phyloP scores from a whole-genome alignment of 169 alveolate species.

The Cyclospora cayetanensis region DNA sequence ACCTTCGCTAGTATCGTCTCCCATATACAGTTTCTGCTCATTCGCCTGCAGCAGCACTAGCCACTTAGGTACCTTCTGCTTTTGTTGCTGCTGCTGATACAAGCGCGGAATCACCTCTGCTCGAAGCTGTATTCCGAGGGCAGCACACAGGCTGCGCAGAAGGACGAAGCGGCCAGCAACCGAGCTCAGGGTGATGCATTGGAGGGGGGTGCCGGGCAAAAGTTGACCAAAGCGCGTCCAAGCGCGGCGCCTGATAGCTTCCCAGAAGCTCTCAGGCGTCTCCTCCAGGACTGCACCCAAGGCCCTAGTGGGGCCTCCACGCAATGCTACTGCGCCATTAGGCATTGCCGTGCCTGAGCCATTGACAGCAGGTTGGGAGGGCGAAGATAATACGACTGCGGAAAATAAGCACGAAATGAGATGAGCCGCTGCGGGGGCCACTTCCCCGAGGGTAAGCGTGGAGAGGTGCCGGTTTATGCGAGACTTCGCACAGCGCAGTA shows the following conservation, averaged over 20 bases:
- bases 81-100: not conserved
- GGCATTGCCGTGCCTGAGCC: not conserved
- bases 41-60: not conserved
- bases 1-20: not conserved
- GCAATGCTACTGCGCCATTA: not conserved
- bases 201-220: not conserved
- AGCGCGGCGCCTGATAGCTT: not conserved
- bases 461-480: not conserved
- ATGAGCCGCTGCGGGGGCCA: not conserved
- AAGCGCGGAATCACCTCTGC: not conserved
- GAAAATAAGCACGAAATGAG: not conserved
- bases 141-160: not conserved
- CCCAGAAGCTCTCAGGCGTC: not conserved
- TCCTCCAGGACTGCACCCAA: not conserved
- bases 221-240: not conserved
- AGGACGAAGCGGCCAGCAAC: not conserved
- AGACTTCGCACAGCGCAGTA: not conserved
- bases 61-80: constrained; percentile 5
- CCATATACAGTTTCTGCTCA: not conserved
- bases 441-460: not conserved
- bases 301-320: not conserved
- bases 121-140: not conserved
- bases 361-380: not conserved
- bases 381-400: too few relatives aligned
- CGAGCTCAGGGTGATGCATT: not conserved